These are phyloP conservation scores for Puccinia triticina DNA, from an alignment of 1,284 basidiomycete species.

Conservation along the genomic window DNA sequence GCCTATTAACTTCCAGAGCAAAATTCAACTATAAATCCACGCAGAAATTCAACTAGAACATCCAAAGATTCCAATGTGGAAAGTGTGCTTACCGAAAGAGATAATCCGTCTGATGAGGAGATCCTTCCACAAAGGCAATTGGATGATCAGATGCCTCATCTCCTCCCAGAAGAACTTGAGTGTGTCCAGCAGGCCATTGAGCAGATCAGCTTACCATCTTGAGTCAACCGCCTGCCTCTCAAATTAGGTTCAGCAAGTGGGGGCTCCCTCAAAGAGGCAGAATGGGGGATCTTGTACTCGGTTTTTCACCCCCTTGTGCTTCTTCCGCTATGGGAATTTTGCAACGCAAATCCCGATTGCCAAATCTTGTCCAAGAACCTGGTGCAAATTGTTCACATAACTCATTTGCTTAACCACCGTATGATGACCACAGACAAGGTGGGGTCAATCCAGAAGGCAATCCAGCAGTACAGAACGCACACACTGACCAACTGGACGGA, in stretches of 20 bases:
- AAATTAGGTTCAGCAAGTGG: constrained; percentile 8
- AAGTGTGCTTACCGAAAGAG: background rate
- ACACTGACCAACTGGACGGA: background rate
- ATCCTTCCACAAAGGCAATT: background rate
- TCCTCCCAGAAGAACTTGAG: background rate
- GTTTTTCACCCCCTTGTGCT: background rate
- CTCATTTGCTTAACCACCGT: background rate
- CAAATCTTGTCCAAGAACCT: background rate
- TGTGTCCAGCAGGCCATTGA: background rate
- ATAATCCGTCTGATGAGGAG: background rate
- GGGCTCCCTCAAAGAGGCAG: constrained; percentile 2
- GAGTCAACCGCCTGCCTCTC: constrained; percentile 5
- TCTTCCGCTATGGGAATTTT: background rate
- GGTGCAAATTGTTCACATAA: constrained; percentile 5
- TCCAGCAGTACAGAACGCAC: constrained; percentile 8
- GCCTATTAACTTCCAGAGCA: background rate
- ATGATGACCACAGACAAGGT: background rate
- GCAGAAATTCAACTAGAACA: background rate
- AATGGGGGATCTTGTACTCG: constrained; percentile 11
- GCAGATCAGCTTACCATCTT: background rate
- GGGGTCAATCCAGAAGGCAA: background rate
- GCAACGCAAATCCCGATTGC: background rate
- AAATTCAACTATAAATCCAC: background rate
- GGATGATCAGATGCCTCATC: constrained; percentile 7
- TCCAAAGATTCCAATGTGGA: background rate